Evolutionary conservation across 1,284 basidiomycete genomes (phyloP).

Genomic region (Cerioporus squamosus): DNA sequence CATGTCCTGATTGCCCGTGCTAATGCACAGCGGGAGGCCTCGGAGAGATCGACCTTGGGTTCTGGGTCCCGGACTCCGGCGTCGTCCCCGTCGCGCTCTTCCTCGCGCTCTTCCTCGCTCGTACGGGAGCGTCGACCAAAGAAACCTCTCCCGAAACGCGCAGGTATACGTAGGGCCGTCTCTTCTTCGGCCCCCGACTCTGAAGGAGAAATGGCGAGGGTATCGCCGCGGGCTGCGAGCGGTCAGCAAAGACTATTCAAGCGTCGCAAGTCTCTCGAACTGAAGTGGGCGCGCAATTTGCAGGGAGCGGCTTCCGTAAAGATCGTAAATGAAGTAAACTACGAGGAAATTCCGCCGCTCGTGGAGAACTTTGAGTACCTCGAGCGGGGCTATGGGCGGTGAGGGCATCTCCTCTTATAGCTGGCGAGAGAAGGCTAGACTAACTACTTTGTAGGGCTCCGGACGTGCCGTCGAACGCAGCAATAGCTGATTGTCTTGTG

Average conservation of each 20-base stretch:
- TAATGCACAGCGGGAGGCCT: background rate
- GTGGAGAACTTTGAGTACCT: slow-evolving; percentile 51
- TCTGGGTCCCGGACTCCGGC: background rate
- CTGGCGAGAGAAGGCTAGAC: too few relatives aligned
- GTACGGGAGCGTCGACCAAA: background rate
- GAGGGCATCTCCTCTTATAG: slow-evolving; percentile 30
- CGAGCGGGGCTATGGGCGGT: slow-evolving; percentile 55
- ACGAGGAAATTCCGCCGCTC: slow-evolving; percentile 49
- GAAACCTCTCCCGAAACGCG: slow-evolving; percentile 10
- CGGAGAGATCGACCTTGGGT: background rate
- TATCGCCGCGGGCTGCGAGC: background rate
- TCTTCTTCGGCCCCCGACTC: slow-evolving; percentile 2
- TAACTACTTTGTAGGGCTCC: slow-evolving; percentile 5
- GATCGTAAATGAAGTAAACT: slow-evolving; percentile 52
- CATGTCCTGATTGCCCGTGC: too few relatives aligned
- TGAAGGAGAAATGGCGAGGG: background rate
- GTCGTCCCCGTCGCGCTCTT: background rate
- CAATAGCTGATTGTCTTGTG: slow-evolving; percentile 27
- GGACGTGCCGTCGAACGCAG: slow-evolving; percentile 23
- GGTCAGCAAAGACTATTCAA: background rate
- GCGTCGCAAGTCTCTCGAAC: slow-evolving; percentile 8
- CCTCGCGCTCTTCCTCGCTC: background rate
- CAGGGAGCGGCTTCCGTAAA: slow-evolving; percentile 47
- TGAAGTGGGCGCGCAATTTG: slow-evolving; percentile 7
- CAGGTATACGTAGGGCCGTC: background rate